These are phyloP conservation scores for Andrographis paniculata DNA, from an alignment of 305 asterid genomes.

Conservation along the genomic window DNA sequence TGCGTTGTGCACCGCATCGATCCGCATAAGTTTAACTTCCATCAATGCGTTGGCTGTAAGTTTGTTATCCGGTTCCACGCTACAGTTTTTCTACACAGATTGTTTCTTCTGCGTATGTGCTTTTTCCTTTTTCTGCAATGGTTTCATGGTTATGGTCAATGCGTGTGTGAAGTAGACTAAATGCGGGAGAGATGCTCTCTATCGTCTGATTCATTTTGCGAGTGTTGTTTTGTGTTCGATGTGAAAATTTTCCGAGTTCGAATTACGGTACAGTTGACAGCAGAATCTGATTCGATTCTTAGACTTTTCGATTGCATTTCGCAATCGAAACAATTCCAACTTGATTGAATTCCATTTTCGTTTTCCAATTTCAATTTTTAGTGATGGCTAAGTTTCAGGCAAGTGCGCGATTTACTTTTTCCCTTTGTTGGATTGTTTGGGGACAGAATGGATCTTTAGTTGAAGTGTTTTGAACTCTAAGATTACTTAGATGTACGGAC, in stretches of 20 bases:
- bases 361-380: background rate
- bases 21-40: constrained; percentile 19
- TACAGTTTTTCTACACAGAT: background rate
- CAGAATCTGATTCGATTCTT: background rate
- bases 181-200: background rate
- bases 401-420: constrained; percentile 1
- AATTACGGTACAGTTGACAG: background rate
- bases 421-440: constrained; percentile 12
- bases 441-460: background rate
- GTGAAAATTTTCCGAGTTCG: background rate
- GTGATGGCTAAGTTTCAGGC: constrained; percentile 1
- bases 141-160: background rate
- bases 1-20: constrained; percentile 24
- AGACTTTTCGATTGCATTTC: background rate
- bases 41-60: constrained; percentile 26
- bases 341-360: background rate
- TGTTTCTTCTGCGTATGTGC: no score
- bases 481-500: constrained; percentile 6
- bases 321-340: no score
- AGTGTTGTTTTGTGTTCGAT: no score
- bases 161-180: background rate
- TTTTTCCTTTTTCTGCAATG: background rate
- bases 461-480: constrained; percentile 12
- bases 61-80: background rate
- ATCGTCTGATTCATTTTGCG: background rate